These are phyloP conservation scores for Nakazawaea ishiwadae DNA, from an alignment of 805 yeast genomes.

Conservation along the genomic window DNA sequence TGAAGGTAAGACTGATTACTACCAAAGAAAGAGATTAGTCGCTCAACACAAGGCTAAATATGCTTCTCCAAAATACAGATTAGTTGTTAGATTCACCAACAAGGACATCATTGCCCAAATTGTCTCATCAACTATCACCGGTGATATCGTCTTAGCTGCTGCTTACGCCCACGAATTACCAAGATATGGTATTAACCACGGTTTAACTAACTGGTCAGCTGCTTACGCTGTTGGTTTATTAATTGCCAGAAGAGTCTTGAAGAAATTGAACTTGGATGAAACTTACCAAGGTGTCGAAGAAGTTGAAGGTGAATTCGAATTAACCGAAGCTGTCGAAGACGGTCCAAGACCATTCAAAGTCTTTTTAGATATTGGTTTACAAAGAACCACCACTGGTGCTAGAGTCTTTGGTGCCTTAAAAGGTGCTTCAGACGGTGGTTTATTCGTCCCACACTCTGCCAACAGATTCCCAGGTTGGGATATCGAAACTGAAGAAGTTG, in stretches of 20 bases:
- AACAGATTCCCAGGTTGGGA: constrained; percentile 99
- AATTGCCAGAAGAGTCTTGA: constrained; percentile 98
- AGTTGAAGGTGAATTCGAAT: constrained; percentile 98
- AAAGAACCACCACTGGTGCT: constrained; percentile 99
- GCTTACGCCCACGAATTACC: constrained; percentile 99
- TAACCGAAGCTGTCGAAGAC: constrained; percentile 99
- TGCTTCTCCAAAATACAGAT: constrained; percentile 99
- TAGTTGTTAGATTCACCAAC: constrained; percentile 99
- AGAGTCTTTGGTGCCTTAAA: constrained; percentile 98
- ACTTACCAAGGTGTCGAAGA: constrained; percentile 98
- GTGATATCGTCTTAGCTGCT: constrained; percentile 93
- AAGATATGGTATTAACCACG: constrained; percentile 94
- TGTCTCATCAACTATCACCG: constrained; percentile 93
- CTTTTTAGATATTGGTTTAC: constrained; percentile 97
- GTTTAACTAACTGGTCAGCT: constrained; percentile 99
- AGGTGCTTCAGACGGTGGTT: constrained; percentile 99
- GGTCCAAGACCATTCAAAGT: constrained; percentile 99
- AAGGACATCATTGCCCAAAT: constrained; percentile 98
- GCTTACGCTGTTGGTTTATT: constrained; percentile 98
- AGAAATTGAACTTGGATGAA: constrained; percentile 97
- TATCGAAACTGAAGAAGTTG: constrained; percentile 96
- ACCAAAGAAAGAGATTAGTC: constrained; percentile 99
- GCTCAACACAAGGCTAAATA: constrained; percentile 99
- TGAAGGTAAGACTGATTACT: constrained; percentile 99
- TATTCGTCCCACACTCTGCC: constrained; percentile 98